Base-by-base conservation (phyloP, 1,284 basidiomycete genomes). In the Ustanciosporium gigantosporum region DNA sequence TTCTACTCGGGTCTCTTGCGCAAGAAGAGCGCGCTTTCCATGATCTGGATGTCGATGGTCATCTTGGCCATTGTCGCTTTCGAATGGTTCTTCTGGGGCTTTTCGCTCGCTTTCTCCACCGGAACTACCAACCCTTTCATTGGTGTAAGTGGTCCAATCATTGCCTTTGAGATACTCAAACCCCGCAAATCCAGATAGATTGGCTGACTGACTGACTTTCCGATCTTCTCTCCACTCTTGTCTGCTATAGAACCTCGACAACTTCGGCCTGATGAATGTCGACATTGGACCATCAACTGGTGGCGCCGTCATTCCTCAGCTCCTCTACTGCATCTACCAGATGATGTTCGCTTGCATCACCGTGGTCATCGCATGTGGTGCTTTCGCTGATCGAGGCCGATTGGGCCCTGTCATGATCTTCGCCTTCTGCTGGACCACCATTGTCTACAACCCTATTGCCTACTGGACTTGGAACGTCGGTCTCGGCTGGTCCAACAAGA, bases 11-110 rank as follows among this genome's bases (percentile, higher is more conserved):
- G 91, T 68, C 78, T 84, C 5, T 78, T 87, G 37, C 82, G 90
- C 43, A 84, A 90, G 35, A 95, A 95, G 80, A 95, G 93, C 70
- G 93, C 92, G 0, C 82, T 96, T 7, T 90, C 88, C 17, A 92
- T 94, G 90, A 87, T 97, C 36, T 91, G 87, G 80, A 82, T 91
- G 20, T 86, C 85, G 39, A 84, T 95, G 82, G 86, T 87, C 76
- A 84, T 86, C 13, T 78, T 91, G 29, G 86, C 85, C 0, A 83
- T 90, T 44, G 87, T 87, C 17, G 86, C 87, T 1, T 87, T 89
- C 78, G 85, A 88, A 74, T 80, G 77, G 74, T 79, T 78, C 59
- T 77, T 77, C 47, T 80, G 69, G 75, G 75, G 75, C 35, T 76
- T 67, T 60, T 76, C 73, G 25, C 70, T 77, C 36, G 73, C 82